These are phyloP conservation scores for Cyclotella cryptica DNA, from an alignment of 108 stramenopile genomes.

Conservation along the genomic window DNA sequence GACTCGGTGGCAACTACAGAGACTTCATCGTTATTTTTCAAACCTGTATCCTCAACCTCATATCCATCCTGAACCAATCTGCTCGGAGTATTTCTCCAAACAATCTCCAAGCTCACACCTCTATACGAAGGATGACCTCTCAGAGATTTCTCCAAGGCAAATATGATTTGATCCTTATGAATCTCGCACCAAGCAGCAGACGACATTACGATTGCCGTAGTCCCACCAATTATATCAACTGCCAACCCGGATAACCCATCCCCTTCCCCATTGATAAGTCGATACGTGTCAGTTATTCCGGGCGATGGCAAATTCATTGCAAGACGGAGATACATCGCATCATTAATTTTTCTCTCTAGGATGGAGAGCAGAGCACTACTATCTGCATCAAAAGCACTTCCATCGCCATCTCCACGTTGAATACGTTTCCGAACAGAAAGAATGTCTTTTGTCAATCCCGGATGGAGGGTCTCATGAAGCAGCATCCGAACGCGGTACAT, in stretches of 20 bases:
- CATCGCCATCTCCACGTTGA: conserved; percentile 18
- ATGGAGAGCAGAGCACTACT: conserved; percentile 46
- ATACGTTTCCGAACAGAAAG: conserved; percentile 32
- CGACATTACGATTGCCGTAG: conserved; percentile 82
- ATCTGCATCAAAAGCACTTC: conserved; percentile 7
- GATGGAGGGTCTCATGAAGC: conserved; percentile 64
- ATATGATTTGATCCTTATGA: conserved; percentile 67
- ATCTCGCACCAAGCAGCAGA: conserved; percentile 94
- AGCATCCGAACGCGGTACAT: conserved; percentile 88
- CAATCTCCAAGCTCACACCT: conserved; percentile 52
- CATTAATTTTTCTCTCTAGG: conserved; percentile 61
- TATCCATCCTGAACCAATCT: conserved; percentile 83
- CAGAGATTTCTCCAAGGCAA: conserved; percentile 50
- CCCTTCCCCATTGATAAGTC: conserved; percentile 95
- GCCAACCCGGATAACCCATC: conserved; percentile 92
- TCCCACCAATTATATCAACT: conserved; percentile 86
- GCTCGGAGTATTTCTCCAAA: conserved; percentile 79
- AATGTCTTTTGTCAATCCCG: conserved; percentile 43
- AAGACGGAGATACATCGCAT: conserved; percentile 63
- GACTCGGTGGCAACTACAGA: conserved; percentile 70
- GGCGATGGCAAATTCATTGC: conserved; percentile 55
- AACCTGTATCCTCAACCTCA: conserved; percentile 19
- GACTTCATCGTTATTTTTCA: conserved; percentile 38
- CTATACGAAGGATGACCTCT: conserved; percentile 44
- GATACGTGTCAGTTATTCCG: conserved; percentile 73